Percentiles rank a stretch among this genome's conserved stretches.
These are phyloP conservation scores for Coprinopsis strossmayeri DNA, from an alignment of 768 basidiomycete species.

Conservation along the genomic window DNA sequence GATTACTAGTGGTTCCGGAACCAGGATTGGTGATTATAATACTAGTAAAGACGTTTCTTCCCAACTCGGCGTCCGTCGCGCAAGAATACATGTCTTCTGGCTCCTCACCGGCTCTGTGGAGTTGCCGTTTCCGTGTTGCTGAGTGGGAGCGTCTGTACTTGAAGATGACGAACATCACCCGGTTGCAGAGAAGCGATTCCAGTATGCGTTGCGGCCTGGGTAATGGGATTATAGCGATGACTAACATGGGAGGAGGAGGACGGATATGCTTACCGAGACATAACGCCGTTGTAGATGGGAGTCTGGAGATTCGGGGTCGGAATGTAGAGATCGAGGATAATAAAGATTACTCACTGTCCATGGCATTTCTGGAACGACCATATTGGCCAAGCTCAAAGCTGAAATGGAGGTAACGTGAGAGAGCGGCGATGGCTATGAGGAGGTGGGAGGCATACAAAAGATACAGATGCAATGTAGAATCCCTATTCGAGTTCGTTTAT, in stretches of 20 bases:
- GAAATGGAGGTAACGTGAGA: background rate
- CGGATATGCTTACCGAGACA: background rate
- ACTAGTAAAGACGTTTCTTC: too few relatives aligned
- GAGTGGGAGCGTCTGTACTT: background rate
- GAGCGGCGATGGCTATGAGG: too few relatives aligned
- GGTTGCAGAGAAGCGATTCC: slow-evolving; percentile 2
- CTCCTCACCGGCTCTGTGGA: too few relatives aligned
- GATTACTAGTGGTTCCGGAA: too few relatives aligned
- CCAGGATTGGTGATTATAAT: too few relatives aligned
- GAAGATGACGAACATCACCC: slow-evolving; percentile 5
- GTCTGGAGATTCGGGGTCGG: background rate
- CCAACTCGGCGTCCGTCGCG: too few relatives aligned
- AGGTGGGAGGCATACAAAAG: background rate
- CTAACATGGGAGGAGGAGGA: background rate
- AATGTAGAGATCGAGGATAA: background rate
- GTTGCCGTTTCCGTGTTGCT: too few relatives aligned
- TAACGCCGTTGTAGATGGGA: background rate
- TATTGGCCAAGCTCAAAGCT: background rate
- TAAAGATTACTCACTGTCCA: background rate
- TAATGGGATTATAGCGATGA: background rate
- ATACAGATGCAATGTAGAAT: background rate
- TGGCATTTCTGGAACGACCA: background rate
- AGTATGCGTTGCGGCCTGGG: background rate
- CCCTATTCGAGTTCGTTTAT: background rate
- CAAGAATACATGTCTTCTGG: too few relatives aligned